Evolutionary conservation across 2,329 filamentous ascomycete species (phyloP).

Genomic region (Cadophora malorum): DNA sequence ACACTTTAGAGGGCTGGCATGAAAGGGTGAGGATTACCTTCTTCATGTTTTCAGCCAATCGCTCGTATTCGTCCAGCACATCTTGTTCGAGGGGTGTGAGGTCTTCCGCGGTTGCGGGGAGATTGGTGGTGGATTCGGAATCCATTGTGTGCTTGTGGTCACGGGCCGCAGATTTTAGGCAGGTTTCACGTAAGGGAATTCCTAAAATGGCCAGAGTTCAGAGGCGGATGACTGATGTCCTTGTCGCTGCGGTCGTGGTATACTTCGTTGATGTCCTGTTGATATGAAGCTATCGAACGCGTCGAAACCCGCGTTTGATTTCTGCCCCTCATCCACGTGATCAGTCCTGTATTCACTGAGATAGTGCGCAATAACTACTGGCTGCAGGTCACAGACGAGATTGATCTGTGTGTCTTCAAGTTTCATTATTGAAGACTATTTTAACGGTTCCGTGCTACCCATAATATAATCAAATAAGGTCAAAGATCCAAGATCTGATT

Average conservation of each 20-base stretch:
- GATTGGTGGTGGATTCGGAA: slow-evolving; percentile 13
- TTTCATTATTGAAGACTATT: slow-evolving; percentile 16
- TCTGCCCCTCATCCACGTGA: slow-evolving; percentile 11
- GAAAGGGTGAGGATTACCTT: slow-evolving; percentile 59
- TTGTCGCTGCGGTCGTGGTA: background rate
- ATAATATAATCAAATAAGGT: background rate
- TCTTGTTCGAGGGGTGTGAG: slow-evolving; percentile 88
- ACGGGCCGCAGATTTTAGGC: background rate
- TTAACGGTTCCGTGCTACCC: background rate
- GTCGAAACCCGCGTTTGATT: slow-evolving; percentile 1
- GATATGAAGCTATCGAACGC: background rate
- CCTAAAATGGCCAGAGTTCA: too few species aligned
- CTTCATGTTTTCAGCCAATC: slow-evolving; percentile 88
- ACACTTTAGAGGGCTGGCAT: too few species aligned
- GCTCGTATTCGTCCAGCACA: slow-evolving; percentile 91
- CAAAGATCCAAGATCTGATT: slow-evolving; percentile 8
- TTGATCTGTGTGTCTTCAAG: background rate
- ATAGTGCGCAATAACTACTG: too few species aligned
- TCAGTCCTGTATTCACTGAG: too few species aligned
- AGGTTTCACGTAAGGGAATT: too few species aligned
- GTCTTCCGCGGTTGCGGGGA: slow-evolving; percentile 48
- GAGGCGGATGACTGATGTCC: background rate
- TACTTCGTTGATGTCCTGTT: background rate
- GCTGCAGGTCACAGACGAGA: background rate
- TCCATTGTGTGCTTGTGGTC: background rate